Base-by-base conservation (phyloP, 2,329 filamentous ascomycete genomes). In the Botrytis deweyae region DNA sequence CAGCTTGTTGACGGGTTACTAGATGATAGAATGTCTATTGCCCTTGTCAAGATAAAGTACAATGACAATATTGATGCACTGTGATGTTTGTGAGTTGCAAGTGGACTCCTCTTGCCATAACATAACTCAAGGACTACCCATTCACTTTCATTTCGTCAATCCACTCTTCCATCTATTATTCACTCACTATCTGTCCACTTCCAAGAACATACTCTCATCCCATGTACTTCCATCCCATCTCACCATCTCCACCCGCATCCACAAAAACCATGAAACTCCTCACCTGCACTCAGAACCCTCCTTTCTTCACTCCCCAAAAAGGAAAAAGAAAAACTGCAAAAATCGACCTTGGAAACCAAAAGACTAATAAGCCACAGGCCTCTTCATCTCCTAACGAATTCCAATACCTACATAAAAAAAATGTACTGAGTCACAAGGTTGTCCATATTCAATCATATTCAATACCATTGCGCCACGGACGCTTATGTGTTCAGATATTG, bases 21-120 rank as follows among this genome's bases (percentile, higher is more conserved):
- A 0, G 2, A 55, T 0, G n/a, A 25, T 8, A 55, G 52, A 4
- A 55, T n/a, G 12, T 3, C 3, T 33, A 33, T 33, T 33, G 52
- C 14, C 0, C 4, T 18, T 55, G n/a, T 29, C 1, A 29, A 58
- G 1, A 4, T 29, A 1, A 1, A 29, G 16, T 33, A 2, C 6
- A 3, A 29, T 6, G 6, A 18, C 2, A 6, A 29, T 9, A 4
- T 29, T 18, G 3, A 29, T 29, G 3, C 14, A 4, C n/a, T 18
- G 0, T 55, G 3, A 29, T 58, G 1, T 33, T 33, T 16, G 52
- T 18, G 52, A 58, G 52, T 58, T 58, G 14, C 14, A 58, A 18
- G 5, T n/a, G 12, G 6, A 1, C 14, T 29, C 14, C 14, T 58
- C n/a, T 8, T 18, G 6, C 14, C 6, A 29, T 9, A 29, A 16